A percentile compares a stretch with the other conserved stretches of the same genome.
These are phyloP conservation scores for Boletus bicolor DNA, from an alignment of 768 basidiomycete species.

Conservation along the genomic window DNA sequence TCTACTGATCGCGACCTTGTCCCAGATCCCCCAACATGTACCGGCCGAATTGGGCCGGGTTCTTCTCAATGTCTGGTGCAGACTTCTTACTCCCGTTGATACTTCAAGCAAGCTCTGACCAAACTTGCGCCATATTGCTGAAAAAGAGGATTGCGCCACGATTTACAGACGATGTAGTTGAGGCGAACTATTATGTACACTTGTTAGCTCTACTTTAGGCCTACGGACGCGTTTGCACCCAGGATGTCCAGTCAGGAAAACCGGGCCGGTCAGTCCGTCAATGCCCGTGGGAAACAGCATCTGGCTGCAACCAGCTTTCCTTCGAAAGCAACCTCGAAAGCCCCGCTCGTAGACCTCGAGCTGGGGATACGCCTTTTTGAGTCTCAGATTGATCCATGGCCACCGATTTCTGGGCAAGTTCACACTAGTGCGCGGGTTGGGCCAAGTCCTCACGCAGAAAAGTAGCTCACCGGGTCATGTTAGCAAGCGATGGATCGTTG, in stretches of 20 bases:
- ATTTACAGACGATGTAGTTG: not conserved
- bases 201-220: not conserved
- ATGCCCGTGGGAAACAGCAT: not conserved
- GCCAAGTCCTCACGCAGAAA: slow-evolving; percentile 4
- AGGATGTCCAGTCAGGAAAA: not conserved
- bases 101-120: slow-evolving; percentile 17
- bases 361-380: not conserved
- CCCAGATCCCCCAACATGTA: slow-evolving; percentile 27
- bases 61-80: slow-evolving; percentile 25
- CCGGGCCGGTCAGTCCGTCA: not conserved
- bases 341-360: not conserved
- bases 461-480: slow-evolving; percentile 16
- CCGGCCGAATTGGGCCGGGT: slow-evolving; percentile 26
- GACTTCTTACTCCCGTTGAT: not conserved
- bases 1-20: not conserved
- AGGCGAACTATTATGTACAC: not conserved
- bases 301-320: not conserved
- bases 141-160: not conserved
- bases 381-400: slow-evolving; percentile 49
- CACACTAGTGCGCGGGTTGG: slow-evolving; percentile 65
- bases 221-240: not conserved
- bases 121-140: too few species aligned
- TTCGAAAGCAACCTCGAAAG: not conserved
- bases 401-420: slow-evolving; percentile 89
- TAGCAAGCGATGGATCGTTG: slow-evolving; percentile 91